Evolutionary conservation across 805 yeast genomes (phyloP).

Genomic region (Cyberlindnera americana): DNA sequence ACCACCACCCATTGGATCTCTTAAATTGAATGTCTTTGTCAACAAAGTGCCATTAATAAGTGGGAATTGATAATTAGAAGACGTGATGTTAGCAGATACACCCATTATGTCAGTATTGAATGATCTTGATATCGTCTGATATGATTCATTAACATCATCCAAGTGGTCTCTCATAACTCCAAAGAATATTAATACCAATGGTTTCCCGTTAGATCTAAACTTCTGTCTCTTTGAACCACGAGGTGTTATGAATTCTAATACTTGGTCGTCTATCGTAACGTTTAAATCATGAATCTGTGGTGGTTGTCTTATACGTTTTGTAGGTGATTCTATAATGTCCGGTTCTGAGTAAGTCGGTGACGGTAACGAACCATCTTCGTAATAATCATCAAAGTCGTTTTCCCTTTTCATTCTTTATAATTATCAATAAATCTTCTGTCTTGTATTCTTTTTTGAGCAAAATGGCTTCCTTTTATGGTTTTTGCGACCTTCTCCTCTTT

Average conservation of each 20-base stretch:
- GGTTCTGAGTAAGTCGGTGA: constrained; percentile 9
- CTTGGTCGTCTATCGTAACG: constrained; percentile 10
- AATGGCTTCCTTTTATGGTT: too few species aligned
- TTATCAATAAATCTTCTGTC: too few species aligned
- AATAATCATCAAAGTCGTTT: constrained; percentile 1
- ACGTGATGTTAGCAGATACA: constrained; percentile 16
- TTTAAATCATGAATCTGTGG: constrained; percentile 14
- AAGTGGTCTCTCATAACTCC: constrained; percentile 21
- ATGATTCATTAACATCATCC: constrained; percentile 8
- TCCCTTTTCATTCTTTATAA: neutral
- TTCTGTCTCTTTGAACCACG: constrained; percentile 1
- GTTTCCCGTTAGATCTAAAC: constrained; percentile 6
- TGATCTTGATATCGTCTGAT: neutral
- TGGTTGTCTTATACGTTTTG: constrained; percentile 4
- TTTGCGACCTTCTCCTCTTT: too few species aligned
- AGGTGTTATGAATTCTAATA: constrained; percentile 14
- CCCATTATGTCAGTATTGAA: constrained; percentile 21
- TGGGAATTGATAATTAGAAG: constrained; percentile 19
- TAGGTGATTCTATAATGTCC: constrained; percentile 7
- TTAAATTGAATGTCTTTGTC: constrained; percentile 17
- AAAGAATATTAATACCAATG: constrained; percentile 23
- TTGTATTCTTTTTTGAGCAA: too few species aligned
- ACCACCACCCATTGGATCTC: constrained; percentile 30
- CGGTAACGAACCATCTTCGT: constrained; percentile 5
- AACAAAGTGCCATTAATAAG: constrained; percentile 17